Conservation (phyloP, 805 yeast species). For the Phaffomyces antillensis region DNA sequence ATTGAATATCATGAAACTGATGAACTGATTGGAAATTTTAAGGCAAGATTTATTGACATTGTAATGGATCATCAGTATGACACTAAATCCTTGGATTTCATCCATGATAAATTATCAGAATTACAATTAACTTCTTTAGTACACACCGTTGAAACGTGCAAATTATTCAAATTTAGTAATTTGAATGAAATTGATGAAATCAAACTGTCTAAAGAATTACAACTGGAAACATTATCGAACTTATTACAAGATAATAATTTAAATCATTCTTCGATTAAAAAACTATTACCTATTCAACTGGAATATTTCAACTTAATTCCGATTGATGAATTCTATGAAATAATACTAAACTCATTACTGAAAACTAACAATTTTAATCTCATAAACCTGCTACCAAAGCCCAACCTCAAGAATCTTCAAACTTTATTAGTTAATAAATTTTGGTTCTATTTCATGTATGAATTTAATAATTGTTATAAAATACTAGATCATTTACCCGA, state of each 20-base stretch:
- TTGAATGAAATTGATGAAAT: background rate
- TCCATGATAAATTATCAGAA: background rate
- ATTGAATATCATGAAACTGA: background rate
- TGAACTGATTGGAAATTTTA: background rate
- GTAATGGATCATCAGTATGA: background rate
- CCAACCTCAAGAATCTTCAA: background rate
- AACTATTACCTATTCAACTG: background rate
- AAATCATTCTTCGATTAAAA: background rate
- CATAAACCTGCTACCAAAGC: background rate
- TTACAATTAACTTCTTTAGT: background rate
- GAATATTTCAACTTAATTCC: background rate
- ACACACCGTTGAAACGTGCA: background rate
- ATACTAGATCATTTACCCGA: conserved; percentile 5
- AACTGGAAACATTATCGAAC: background rate
- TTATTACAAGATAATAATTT: background rate
- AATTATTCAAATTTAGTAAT: conserved; percentile 1
- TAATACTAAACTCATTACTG: background rate
- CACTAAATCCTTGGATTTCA: background rate
- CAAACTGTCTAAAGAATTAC: background rate
- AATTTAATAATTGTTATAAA: conserved; percentile 7
- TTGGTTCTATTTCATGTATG: conserved; percentile 7
- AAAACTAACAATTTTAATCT: background rate
- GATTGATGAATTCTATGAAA: background rate
- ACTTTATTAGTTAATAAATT: background rate
- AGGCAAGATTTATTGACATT: background rate